These are phyloP conservation scores for Pyrenochaeta sp. DNA, from an alignment of 2,329 filamentous ascomycete species.

Conservation along the genomic window DNA sequence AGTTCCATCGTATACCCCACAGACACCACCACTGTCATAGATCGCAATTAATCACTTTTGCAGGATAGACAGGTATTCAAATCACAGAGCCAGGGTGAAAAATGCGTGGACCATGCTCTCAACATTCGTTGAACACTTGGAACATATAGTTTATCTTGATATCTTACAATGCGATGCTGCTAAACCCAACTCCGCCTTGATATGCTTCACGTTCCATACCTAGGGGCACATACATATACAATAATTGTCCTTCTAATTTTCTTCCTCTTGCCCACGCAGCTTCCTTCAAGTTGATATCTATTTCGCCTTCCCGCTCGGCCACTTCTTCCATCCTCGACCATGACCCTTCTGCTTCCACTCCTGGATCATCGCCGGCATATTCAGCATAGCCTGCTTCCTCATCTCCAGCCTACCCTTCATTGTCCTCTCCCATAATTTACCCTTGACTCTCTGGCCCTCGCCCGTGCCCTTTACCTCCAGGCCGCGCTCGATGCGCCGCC, in stretches of 20 bases:
- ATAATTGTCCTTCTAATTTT: too few relatives aligned
- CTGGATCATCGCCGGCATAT: conserved; percentile 91
- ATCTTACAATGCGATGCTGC: conserved; percentile 12
- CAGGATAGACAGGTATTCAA: conserved; percentile 1
- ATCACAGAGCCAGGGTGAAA: too few relatives aligned
- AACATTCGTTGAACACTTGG: background rate
- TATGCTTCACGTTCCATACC: conserved; percentile 15
- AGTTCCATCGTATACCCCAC: conserved; percentile 20
- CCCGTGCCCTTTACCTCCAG: conserved; percentile 90
- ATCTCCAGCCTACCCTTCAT: conserved; percentile 84
- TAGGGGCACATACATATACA: conserved; percentile 31
- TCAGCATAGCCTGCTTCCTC: conserved; percentile 89
- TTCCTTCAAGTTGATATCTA: too few relatives aligned
- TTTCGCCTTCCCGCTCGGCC: conserved; percentile 60
- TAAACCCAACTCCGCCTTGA: conserved; percentile 18
- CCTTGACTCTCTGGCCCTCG: conserved; percentile 92
- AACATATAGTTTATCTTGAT: background rate
- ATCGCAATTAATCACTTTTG: background rate
- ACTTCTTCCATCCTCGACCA: conserved; percentile 77
- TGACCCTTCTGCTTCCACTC: conserved; percentile 85
- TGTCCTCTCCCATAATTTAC: conserved; percentile 89
- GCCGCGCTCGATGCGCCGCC: conserved; percentile 77
- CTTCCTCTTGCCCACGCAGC: too few relatives aligned
- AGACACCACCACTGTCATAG: conserved; percentile 9
- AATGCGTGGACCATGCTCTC: too few relatives aligned